Evolutionary conservation across 2,329 filamentous ascomycete species (phyloP).

Genomic region (Aspergillus alliaceus): DNA sequence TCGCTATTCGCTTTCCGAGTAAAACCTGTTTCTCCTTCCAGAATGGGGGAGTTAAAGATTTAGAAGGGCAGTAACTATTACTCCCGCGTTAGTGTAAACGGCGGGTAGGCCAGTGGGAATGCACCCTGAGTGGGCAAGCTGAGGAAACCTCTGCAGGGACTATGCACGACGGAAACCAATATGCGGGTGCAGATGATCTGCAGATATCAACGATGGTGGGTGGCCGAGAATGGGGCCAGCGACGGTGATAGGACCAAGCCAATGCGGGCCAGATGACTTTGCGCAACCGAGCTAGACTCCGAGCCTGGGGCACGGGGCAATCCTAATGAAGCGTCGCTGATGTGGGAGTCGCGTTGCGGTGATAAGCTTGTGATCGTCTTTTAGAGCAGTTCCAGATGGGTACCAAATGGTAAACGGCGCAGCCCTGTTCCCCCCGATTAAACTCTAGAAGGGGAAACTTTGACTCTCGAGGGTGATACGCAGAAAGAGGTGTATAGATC

Average conservation of each 20-base stretch:
- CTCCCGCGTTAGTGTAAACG: constrained; percentile 12
- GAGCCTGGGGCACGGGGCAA: constrained; percentile 22
- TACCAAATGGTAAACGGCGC: background rate
- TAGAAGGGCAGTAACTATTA: constrained; percentile 6
- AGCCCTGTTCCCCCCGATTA: background rate
- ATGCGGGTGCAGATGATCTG: constrained; percentile 55
- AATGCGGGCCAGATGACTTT: constrained; percentile 37
- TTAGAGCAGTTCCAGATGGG: background rate
- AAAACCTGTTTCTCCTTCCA: background rate
- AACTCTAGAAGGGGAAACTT: background rate
- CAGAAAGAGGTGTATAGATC: background rate
- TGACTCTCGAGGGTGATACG: background rate
- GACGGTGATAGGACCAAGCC: constrained; percentile 24
- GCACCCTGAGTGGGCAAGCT: constrained; percentile 17
- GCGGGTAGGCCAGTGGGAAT: constrained; percentile 15
- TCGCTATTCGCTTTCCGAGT: constrained; percentile 9
- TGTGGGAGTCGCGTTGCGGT: constrained; percentile 5
- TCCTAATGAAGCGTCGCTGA: constrained; percentile 12
- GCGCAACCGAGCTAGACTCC: constrained; percentile 22
- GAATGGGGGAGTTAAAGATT: background rate
- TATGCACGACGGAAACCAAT: constrained; percentile 38
- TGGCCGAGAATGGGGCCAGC: constrained; percentile 17
- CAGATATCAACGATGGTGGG: constrained; percentile 27
- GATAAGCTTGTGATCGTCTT: constrained; percentile 25
- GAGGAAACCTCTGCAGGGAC: constrained; percentile 44